Base-by-base conservation (phyloP, 345 rosid genomes). In the Brassica nigra region DNA sequence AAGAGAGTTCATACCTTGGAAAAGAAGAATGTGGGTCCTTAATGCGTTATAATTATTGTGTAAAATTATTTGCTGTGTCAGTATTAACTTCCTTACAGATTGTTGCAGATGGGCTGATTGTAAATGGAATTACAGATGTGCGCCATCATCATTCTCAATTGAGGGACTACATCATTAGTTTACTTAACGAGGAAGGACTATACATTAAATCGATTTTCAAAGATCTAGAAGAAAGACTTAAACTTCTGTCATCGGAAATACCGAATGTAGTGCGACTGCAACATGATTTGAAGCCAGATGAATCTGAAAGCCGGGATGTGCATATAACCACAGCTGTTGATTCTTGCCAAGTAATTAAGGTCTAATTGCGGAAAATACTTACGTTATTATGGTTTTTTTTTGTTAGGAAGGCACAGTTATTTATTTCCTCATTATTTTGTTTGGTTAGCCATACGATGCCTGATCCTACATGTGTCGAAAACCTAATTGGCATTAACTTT, bases 1-100 rank as follows among this genome's bases (percentile, higher is more conserved):
- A 92, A 86, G 89, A 89, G 74, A 83, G 87, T 93, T 63, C 84
- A 76, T 68, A 94, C 88, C 42, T 82, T 90, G 85, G 93, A 90
- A 87, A 90, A 89, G 89, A 90, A 90, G 82, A 92, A 80, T 76
- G 99, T 95, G 83, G 79, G 90, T 82, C 65, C 59, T 47, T 31
- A 2, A n/a, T 77, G 58, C 57, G 36, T 71, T 70, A 4, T 57
- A 54, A 54, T 30, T 54, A 23, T 58, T 23, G 58, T 20, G 47
- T 23, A 37, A 8, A 20, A 72, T 30, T 27, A 39, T 65, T 23
- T 9, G n/a, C 28, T 69, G 65, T 83, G 73, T 49, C 71, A 37
- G 78, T 70, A 29, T 68, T 86, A 64, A 69, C 52, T 74, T 83
- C 8, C 73, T 12, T 76, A 84, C 95, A 96, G 99, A 73, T 86